Conservation (phyloP, 805 yeast species). For the Dipodascus geniculatus region DNA sequence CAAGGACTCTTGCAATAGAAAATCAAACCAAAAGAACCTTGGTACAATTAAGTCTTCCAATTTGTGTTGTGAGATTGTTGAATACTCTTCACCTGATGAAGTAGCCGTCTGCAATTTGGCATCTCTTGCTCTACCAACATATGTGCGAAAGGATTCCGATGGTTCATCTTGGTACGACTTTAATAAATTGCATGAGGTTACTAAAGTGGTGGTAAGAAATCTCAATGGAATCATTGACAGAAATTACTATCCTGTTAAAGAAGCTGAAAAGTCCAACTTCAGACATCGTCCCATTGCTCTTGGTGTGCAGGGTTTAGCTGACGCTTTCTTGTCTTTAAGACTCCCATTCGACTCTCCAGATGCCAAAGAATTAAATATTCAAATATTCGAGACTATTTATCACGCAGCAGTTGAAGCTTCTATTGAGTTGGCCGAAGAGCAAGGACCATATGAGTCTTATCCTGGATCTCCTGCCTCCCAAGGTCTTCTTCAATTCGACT, state of each 20-base stretch:
- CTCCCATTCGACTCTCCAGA: slow-evolving; percentile 70
- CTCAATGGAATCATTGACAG: slow-evolving; percentile 74
- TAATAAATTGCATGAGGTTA: slow-evolving; percentile 52
- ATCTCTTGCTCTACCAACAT: slow-evolving; percentile 79
- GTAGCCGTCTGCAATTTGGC: slow-evolving; percentile 92
- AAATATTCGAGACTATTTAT: slow-evolving; percentile 87
- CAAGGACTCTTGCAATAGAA: slow-evolving; percentile 82
- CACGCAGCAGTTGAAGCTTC: slow-evolving; percentile 86
- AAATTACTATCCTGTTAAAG: slow-evolving; percentile 66
- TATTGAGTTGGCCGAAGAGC: slow-evolving; percentile 53
- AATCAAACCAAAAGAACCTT: slow-evolving; percentile 78
- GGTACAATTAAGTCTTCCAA: slow-evolving; percentile 89
- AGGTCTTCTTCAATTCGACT: slow-evolving; percentile 72
- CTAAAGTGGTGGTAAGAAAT: slow-evolving; percentile 64
- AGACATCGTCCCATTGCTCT: slow-evolving; percentile 81
- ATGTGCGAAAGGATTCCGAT: slow-evolving; percentile 37
- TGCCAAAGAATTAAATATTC: slow-evolving; percentile 59
- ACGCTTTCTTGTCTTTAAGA: slow-evolving; percentile 60
- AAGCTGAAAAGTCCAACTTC: slow-evolving; percentile 57
- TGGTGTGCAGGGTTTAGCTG: slow-evolving; percentile 94
- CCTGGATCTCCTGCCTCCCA: slow-evolving; percentile 77
- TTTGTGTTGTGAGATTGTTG: slow-evolving; percentile 83
- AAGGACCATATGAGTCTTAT: slow-evolving; percentile 63
- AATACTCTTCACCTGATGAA: slow-evolving; percentile 76
- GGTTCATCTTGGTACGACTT: slow-evolving; percentile 47